Conservation (phyloP, 2,329 filamentous ascomycete genomes). For the Aspergillus nomiae region DNA sequence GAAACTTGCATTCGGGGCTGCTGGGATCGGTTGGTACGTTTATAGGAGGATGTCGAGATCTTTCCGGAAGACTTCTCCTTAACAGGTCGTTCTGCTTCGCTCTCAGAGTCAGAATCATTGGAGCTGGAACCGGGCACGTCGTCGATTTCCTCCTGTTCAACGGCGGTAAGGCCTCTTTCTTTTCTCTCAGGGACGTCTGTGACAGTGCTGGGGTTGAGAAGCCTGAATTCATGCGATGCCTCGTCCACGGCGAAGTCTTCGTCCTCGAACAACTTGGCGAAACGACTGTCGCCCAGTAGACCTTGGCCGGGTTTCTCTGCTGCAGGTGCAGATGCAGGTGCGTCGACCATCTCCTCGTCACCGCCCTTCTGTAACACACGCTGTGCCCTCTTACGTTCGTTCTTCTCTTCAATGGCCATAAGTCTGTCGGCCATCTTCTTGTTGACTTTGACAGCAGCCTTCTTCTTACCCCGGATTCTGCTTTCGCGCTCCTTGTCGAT, state of each 20-base stretch:
- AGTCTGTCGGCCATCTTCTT: conserved; percentile 64
- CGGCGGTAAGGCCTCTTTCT: conserved; percentile 60
- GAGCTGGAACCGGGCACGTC: conserved; percentile 48
- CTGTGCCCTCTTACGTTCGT: conserved; percentile 47
- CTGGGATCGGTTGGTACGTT: conserved; percentile 51
- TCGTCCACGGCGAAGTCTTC: conserved; percentile 93
- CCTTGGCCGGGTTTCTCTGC: conserved; percentile 52
- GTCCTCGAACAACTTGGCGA: conserved; percentile 86
- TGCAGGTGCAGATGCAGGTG: conserved; percentile 25
- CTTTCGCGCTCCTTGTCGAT: conserved; percentile 96
- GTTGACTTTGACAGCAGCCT: conserved; percentile 88
- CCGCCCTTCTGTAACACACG: conserved; percentile 57
- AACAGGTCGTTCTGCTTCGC: conserved; percentile 29
- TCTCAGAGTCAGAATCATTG: conserved; percentile 37
- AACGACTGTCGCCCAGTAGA: conserved; percentile 81
- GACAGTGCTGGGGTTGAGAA: conserved; percentile 84
- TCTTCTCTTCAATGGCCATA: conserved; percentile 61
- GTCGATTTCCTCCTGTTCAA: conserved; percentile 63
- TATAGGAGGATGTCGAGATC: conserved; percentile 59
- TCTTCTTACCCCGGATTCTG: conserved; percentile 90
- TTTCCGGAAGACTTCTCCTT: conserved; percentile 40
- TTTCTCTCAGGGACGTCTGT: conserved; percentile 31
- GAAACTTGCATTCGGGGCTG: conserved; percentile 60
- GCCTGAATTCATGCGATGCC: conserved; percentile 79
- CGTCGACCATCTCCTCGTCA: conserved; percentile 49